phyloP scores from a whole-genome alignment of 1,284 basidiomycete genomes.

The Cutaneotrichosporon arboriforme region DNA sequence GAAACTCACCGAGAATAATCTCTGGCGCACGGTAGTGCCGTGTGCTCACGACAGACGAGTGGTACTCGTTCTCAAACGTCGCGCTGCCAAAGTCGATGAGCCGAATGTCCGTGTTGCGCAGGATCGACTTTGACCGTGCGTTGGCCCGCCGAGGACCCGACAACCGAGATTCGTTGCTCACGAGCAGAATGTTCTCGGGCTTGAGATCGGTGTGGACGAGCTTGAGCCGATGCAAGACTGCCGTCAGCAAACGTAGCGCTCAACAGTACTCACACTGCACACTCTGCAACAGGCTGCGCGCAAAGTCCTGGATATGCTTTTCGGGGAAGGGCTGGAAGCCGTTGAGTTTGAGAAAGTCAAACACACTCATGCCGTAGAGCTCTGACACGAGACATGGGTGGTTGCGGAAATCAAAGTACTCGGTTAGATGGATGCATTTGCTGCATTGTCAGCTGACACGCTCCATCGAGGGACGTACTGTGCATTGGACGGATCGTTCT shows the following conservation, averaged over 20 bases:
- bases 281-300: constrained; percentile 82
- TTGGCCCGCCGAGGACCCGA: constrained; percentile 27
- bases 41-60: constrained; percentile 95
- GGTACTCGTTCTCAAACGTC: constrained; percentile 97
- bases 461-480: constrained; percentile 60
- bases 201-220: constrained; percentile 98
- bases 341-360: constrained; percentile 98
- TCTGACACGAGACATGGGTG: constrained; percentile 98
- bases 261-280: constrained; percentile 70
- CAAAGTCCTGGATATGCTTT: constrained; percentile 93
- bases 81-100: constrained; percentile 97
- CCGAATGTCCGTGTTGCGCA: constrained; percentile 85
- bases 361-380: constrained; percentile 93
- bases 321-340: constrained; percentile 94
- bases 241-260: not conserved
- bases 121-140: constrained; percentile 48
- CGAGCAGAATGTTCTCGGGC: constrained; percentile 95
- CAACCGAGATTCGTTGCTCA: constrained; percentile 65
- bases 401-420: constrained; percentile 95
- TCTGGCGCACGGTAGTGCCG: constrained; percentile 98
- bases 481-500: constrained; percentile 80
- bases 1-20: constrained; percentile 84
- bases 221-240: constrained; percentile 85
- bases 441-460: constrained; percentile 50
- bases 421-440: constrained; percentile 94